Percentiles rank a stretch among this genome's conserved stretches.
phyloP scores from a whole-genome alignment of 1,284 basidiomycete species.

The Boletus semigastroideus region DNA sequence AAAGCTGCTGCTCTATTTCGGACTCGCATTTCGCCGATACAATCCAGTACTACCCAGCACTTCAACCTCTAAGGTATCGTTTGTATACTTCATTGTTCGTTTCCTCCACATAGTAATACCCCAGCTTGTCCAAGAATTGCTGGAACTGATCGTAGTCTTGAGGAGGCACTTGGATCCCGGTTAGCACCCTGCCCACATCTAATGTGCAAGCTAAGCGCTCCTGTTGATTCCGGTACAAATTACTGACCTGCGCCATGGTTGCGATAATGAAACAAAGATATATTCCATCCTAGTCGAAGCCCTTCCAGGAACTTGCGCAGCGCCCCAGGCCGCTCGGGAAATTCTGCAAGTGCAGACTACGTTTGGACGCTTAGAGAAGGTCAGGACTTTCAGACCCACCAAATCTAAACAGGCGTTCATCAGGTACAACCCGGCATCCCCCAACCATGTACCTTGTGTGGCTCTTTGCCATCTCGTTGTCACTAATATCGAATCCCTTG shows the following conservation, averaged over 20 bases:
- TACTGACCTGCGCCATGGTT: slow-evolving; percentile 90
- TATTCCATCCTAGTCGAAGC: slow-evolving; percentile 88
- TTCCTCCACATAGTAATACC: slow-evolving; percentile 91
- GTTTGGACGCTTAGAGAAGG: neutral
- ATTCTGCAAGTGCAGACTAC: slow-evolving; percentile 56
- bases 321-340: slow-evolving; percentile 94
- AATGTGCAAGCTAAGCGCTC: slow-evolving; percentile 11
- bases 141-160: slow-evolving; percentile 67
- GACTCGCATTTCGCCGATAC: neutral
- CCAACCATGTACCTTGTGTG: slow-evolving; percentile 96
- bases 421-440: slow-evolving; percentile 69
- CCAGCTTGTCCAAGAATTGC: slow-evolving; percentile 73
- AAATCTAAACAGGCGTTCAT: slow-evolving; percentile 94
- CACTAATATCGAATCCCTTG: slow-evolving; percentile 86
- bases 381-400: slow-evolving; percentile 50
- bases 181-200: slow-evolving; percentile 91
- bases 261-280: slow-evolving; percentile 95
- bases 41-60: neutral
- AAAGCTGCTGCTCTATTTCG: slow-evolving; percentile 9
- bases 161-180: slow-evolving; percentile 89
- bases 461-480: slow-evolving; percentile 94
- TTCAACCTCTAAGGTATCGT: slow-evolving; percentile 57
- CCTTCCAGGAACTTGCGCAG: slow-evolving; percentile 87
- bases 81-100: slow-evolving; percentile 88
- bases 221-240: slow-evolving; percentile 1